Base-by-base conservation (phyloP, 352 stramenopile species). In the Phytophthora quininea region DNA sequence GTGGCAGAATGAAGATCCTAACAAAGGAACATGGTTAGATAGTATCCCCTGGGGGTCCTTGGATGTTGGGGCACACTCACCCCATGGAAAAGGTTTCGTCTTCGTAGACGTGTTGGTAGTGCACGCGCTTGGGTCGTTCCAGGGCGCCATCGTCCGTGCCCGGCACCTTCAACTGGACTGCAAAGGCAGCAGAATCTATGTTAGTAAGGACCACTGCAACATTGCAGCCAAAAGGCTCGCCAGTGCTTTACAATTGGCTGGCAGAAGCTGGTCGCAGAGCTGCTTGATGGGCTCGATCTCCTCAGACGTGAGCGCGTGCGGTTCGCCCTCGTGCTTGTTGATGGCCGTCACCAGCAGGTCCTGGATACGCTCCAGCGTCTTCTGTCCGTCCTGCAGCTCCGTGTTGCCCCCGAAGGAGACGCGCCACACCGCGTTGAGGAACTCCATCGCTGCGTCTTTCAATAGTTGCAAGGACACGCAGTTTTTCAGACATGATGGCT, bases 1-100 rank as follows among this genome's bases (percentile, higher is more conserved):
- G 88, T 2, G 88, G 84, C 43, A 96, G 70, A 48, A 96, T 89
- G 56, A 96, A 96, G 66, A 96, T 94, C 3, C 87, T 95, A 58
- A 1, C 19, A 24, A 24, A 24, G 19, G 19, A 24, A 24, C 19
- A 24, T 24, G 19, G 19, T 24, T 24, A 24, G 19, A 24, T 24
- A 24, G 19, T 24, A 24, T 24, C 19, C 19, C 19, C 19, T 24
- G 19, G 19, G 19, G 19, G 19, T 24, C 19, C 19, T 24, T 24
- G 19, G 19, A 24, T 24, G 19, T 24, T 24, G 19, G 19, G 19
- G 19, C 19, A 24, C 19, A 24, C 57, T 3, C 68, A 95, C 87
- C 88, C 88, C 56, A 95, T 93, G 27, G 88, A 93, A 54, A 95
- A 84, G 32, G 79, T 79, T 29, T 89, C 69, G 54, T 93, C 82